Percentiles rank a stretch among this genome's conserved stretches.
phyloP scores from a whole-genome alignment of 208 protist genomes.

The Wallacemonas sp. region DNA sequence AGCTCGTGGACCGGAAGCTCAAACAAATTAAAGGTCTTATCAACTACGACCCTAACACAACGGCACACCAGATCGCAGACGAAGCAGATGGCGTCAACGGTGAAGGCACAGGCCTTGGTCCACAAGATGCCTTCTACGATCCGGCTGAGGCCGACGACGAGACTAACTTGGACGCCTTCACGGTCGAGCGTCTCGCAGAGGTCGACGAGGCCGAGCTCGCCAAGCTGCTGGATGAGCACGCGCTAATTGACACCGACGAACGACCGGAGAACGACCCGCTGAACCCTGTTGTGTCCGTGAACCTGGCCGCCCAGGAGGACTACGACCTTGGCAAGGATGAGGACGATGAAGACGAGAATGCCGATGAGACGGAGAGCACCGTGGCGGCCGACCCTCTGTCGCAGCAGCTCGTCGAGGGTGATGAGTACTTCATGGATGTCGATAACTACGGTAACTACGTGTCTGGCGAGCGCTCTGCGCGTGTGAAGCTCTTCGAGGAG shows the following conservation, averaged over 20 bases:
- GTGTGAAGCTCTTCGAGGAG: constrained; percentile 76
- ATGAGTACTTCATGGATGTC: constrained; percentile 83
- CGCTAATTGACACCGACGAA: constrained; percentile 62
- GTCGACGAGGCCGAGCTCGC: constrained; percentile 63
- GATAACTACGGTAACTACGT: constrained; percentile 92
- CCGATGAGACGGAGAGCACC: too few relatives aligned
- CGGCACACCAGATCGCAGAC: constrained; percentile 72
- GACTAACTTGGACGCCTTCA: constrained; percentile 64
- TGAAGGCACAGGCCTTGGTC: constrained; percentile 14
- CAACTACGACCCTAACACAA: constrained; percentile 89
- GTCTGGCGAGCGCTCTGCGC: constrained; percentile 56
- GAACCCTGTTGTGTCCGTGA: constrained; percentile 77
- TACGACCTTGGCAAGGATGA: constrained; percentile 74
- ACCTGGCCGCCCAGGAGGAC: constrained; percentile 78
- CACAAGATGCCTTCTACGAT: constrained; percentile 18
- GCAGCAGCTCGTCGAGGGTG: constrained; percentile 69
- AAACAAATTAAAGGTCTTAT: constrained; percentile 92
- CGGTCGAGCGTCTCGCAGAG: constrained; percentile 67
- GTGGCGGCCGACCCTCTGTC: constrained; percentile 26
- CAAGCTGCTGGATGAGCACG: constrained; percentile 5
- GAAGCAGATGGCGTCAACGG: constrained; percentile 46
- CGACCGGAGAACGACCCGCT: constrained; percentile 68
- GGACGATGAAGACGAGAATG: constrained; percentile 30
- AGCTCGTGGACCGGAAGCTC: constrained; percentile 90
- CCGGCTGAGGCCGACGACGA: constrained; percentile 29